Conservation (phyloP, 225 moss, liverwort and hornwort species). For the Climacium dendroides region DNA sequence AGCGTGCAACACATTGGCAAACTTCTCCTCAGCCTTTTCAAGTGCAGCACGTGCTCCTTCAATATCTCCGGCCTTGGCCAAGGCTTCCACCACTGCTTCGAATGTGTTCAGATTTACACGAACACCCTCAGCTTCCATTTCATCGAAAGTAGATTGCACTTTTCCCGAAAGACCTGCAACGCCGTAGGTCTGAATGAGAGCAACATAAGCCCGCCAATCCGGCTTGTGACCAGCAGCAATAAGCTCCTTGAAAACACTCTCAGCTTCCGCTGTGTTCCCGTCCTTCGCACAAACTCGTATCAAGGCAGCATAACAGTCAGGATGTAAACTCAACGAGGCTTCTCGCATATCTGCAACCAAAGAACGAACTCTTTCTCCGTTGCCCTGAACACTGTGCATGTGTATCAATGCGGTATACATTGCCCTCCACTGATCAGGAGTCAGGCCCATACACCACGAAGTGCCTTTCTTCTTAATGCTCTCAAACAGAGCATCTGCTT, state of each 20-base stretch:
- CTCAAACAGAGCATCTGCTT: slow-evolving; percentile 68
- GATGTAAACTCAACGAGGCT: slow-evolving; percentile 31
- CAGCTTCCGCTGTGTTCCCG: slow-evolving; percentile 39
- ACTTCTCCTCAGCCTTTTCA: slow-evolving; percentile 43
- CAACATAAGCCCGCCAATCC: slow-evolving; percentile 51
- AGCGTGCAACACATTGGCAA: slow-evolving; percentile 41
- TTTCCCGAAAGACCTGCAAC: slow-evolving; percentile 50
- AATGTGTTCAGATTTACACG: slow-evolving; percentile 39
- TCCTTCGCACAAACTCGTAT: slow-evolving; percentile 54
- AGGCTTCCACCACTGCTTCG: slow-evolving; percentile 60
- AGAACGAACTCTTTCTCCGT: slow-evolving; percentile 36
- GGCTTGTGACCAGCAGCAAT: slow-evolving; percentile 42
- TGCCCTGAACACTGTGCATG: slow-evolving; percentile 58
- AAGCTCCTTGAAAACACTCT: slow-evolving; percentile 50
- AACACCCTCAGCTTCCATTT: slow-evolving; percentile 42
- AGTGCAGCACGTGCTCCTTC: slow-evolving; percentile 43
- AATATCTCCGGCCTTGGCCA: slow-evolving; percentile 29
- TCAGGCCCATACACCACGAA: slow-evolving; percentile 13
- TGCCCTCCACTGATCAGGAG: slow-evolving; percentile 22
- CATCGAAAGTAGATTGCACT: slow-evolving; percentile 37
- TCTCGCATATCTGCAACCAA: slow-evolving; percentile 61
- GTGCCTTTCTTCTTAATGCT: slow-evolving; percentile 27
- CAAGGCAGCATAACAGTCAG: slow-evolving; percentile 58
- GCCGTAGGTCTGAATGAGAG: slow-evolving; percentile 70
- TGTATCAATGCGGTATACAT: slow-evolving; percentile 63